A percentile compares a stretch with the other conserved stretches of the same genome.
phyloP scores from a whole-genome alignment of 179 eudicot species.

The Kewa caespitosa region DNA sequence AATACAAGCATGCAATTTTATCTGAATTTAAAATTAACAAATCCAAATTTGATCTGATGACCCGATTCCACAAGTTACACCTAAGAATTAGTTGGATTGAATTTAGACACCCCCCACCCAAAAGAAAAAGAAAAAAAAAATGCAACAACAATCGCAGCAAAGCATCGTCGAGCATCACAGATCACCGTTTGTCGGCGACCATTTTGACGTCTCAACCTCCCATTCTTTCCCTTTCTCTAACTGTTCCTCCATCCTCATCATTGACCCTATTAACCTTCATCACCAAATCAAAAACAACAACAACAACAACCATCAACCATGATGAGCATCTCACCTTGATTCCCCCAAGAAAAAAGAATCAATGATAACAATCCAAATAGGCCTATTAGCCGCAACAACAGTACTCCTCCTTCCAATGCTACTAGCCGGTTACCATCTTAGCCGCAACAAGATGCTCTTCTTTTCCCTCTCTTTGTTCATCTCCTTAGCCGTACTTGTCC shows the following conservation, averaged over 20 bases:
- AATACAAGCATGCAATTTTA: too few species aligned
- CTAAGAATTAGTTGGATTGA: too few species aligned
- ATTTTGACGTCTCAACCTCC: background rate
- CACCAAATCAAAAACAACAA: background rate
- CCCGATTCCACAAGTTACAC: too few species aligned
- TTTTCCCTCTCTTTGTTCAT: constrained; percentile 87
- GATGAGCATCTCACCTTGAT: background rate
- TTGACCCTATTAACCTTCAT: constrained; percentile 1
- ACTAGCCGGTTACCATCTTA: constrained; percentile 89
- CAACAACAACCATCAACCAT: background rate
- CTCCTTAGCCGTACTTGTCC: constrained; percentile 82
- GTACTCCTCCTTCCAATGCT: constrained; percentile 90
- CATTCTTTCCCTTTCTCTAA: background rate
- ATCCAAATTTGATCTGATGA: too few species aligned
- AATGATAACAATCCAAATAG: constrained; percentile 58
- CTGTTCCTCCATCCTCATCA: background rate
- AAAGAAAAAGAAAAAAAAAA: background rate
- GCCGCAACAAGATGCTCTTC: constrained; percentile 92
- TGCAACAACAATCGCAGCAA: background rate
- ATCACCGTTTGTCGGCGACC: background rate
- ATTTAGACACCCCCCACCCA: background rate
- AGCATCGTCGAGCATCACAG: background rate
- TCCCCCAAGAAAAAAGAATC: too few species aligned
- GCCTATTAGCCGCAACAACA: constrained; percentile 71
- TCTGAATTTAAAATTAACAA: too few species aligned